Evolutionary conservation across 768 basidiomycete genomes (phyloP).

Genomic region (Lactarius trivialis): DNA sequence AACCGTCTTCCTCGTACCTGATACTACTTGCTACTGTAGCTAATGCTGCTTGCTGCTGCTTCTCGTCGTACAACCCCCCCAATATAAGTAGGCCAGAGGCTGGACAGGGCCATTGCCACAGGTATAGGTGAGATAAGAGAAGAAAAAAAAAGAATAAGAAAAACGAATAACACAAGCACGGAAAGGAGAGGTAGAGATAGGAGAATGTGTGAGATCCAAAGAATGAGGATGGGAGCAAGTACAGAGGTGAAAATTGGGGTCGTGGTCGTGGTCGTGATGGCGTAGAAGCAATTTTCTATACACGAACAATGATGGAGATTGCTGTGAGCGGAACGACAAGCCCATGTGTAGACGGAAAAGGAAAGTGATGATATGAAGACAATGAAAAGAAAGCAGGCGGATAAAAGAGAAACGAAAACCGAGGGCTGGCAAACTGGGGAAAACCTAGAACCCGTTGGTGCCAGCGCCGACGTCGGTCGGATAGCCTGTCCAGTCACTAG

Average conservation of each 20-base stretch:
- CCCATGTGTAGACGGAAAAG: constrained; percentile 10
- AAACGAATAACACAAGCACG: constrained; percentile 13
- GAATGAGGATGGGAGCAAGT: background rate
- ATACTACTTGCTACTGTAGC: constrained; percentile 23
- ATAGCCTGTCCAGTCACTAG: constrained; percentile 29
- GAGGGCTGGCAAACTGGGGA: too few species aligned
- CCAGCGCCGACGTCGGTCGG: constrained; percentile 23
- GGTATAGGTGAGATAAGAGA: background rate
- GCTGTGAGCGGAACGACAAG: constrained; percentile 15
- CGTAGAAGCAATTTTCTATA: constrained; percentile 12
- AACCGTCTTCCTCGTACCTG: constrained; percentile 6
- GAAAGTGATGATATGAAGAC: constrained; percentile 5
- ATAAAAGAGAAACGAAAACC: background rate
- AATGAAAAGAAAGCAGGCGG: background rate
- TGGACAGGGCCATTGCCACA: background rate
- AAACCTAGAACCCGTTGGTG: constrained; percentile 30
- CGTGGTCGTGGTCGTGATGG: constrained; percentile 12
- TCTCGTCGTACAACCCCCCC: constrained; percentile 10
- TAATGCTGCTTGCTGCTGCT: constrained; percentile 6
- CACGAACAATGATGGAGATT: constrained; percentile 19
- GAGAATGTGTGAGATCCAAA: constrained; percentile 4
- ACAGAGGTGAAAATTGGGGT: constrained; percentile 3
- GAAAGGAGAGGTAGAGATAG: background rate
- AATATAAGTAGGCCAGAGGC: background rate
- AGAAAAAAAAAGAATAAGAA: constrained; percentile 11